Evolutionary conservation across 2,329 filamentous ascomycete species (phyloP), one percentile per base, ranked within the genome.

Genomic region (Hypoxylon sp.): DNA sequence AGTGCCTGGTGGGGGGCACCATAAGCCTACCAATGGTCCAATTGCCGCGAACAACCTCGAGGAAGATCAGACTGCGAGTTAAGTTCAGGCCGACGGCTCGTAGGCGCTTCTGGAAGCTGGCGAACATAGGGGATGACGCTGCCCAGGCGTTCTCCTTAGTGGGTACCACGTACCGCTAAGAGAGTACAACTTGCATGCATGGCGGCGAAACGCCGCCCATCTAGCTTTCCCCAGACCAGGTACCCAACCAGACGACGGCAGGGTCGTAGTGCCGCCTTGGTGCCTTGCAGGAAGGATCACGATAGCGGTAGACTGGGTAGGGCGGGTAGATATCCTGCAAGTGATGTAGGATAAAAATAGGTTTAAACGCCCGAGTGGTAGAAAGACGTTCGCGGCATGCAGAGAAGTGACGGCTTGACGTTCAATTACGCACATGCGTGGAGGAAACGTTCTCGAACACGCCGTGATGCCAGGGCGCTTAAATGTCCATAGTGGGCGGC

Each of bases 221-320:
- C 59, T 72, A 58, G 55, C 68, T 60, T 57, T 68, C 64, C 59
- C 70, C 61, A 66, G 64, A 63, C 66, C 56, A 35, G 58, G 58
- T 68, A 69, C 61, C 53, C 62, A 66, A 64, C 69, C 64, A 70
- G 61, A 49, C 25, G 57, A 44, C 20, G 56, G 51, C 55, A 60
- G 31, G 25, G 54, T 65, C 30, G 64, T 53, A 65, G 64, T 67
- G 71, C 58, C 54, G 44, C 59, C 46, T 62, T 64, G 68, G 66
- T 73, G 66, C 66, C 72, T 73, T 74, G 70, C 73, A 74, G 75
- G 71, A 69, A 68, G 61, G 67, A 66, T 73, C 69, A 68, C 49
- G 63, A 67, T 55, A 53, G 65, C 68, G 67, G 68, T 63, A 71
- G 64, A 61, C 60, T 64, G 69, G 65, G 71, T 66, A 70, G 63